A percentile compares a stretch with the other conserved stretches of the same genome.
Evolutionary conservation across 2,329 filamentous ascomycete species (phyloP).

Genomic region (Arthrinium phaeospermum): DNA sequence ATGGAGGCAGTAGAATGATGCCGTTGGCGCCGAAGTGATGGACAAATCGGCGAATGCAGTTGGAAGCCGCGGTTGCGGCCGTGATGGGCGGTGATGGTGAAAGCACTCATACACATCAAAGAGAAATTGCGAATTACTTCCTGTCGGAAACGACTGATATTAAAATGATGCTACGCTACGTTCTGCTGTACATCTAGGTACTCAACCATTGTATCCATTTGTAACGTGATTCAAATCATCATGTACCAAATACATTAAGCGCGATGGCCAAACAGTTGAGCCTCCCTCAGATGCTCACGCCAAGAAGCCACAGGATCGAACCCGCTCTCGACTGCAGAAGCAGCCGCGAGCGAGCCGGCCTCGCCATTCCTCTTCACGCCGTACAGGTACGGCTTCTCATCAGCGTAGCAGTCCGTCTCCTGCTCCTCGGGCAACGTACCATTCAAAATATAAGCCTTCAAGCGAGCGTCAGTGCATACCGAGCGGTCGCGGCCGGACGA

Average conservation of each 20-base stretch:
- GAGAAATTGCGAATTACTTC: background rate
- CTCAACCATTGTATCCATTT: background rate
- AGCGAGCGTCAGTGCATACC: slow-evolving; percentile 50
- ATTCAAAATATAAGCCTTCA: slow-evolving; percentile 46
- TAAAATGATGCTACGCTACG: background rate
- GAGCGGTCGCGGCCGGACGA: slow-evolving; percentile 49
- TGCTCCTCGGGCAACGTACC: slow-evolving; percentile 46
- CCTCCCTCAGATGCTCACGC: slow-evolving; percentile 33
- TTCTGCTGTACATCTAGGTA: background rate
- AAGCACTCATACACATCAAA: no score
- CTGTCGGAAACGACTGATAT: background rate
- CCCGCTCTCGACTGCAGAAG: background rate
- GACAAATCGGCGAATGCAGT: no score
- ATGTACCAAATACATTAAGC: background rate
- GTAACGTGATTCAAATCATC: background rate
- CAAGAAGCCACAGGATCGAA: slow-evolving; percentile 31
- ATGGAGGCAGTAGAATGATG: no score
- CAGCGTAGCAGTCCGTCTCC: slow-evolving; percentile 53
- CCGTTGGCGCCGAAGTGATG: no score
- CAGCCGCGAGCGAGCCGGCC: background rate
- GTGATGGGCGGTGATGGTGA: no score
- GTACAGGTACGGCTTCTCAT: slow-evolving; percentile 55
- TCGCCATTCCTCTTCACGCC: slow-evolving; percentile 32
- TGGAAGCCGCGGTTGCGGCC: no score
- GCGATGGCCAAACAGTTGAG: background rate